A percentile compares a stretch with the other conserved stretches of the same genome.
Conservation (phyloP, 2,329 filamentous ascomycete genomes). For the Penicillium sp. region DNA sequence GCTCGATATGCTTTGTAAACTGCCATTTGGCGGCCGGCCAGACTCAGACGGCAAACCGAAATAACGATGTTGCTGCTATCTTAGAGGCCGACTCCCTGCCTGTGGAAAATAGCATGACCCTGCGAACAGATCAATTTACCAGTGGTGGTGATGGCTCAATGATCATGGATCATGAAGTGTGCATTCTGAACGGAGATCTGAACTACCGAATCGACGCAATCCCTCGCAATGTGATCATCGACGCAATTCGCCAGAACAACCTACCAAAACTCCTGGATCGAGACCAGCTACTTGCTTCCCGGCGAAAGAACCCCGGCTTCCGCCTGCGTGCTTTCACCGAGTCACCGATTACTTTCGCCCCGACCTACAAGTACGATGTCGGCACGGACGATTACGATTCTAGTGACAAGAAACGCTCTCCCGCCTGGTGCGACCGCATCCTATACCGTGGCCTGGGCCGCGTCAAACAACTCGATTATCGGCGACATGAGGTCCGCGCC, state of each 20-base stretch:
- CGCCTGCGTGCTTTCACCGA: constrained; percentile 87
- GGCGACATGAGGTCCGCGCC: constrained; percentile 80
- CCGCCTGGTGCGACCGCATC: constrained; percentile 94
- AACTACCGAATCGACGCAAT: constrained; percentile 99
- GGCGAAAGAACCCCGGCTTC: constrained; percentile 85
- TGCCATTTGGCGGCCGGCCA: constrained; percentile 96
- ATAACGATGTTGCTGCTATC: constrained; percentile 88
- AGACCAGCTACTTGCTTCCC: constrained; percentile 86
- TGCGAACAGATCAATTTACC: constrained; percentile 73
- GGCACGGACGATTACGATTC: constrained; percentile 92
- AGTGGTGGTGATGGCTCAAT: constrained; percentile 93
- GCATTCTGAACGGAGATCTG: constrained; percentile 89
- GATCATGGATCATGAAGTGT: constrained; percentile 97
- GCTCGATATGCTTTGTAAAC: constrained; percentile 92
- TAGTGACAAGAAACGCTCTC: constrained; percentile 88
- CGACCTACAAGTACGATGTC: constrained; percentile 98
- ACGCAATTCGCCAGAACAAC: constrained; percentile 77
- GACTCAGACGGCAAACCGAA: constrained; percentile 81
- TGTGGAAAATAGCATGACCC: constrained; percentile 62
- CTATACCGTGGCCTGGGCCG: constrained; percentile 79
- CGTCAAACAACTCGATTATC: constrained; percentile 84
- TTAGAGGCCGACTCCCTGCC: constrained; percentile 77
- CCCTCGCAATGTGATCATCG: constrained; percentile 87
- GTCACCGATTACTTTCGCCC: constrained; percentile 82
- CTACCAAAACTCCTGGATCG: constrained; percentile 82